Conservation (phyloP, 371 early-diverging fungal genomes). For the Catenaria anguillulae region DNA sequence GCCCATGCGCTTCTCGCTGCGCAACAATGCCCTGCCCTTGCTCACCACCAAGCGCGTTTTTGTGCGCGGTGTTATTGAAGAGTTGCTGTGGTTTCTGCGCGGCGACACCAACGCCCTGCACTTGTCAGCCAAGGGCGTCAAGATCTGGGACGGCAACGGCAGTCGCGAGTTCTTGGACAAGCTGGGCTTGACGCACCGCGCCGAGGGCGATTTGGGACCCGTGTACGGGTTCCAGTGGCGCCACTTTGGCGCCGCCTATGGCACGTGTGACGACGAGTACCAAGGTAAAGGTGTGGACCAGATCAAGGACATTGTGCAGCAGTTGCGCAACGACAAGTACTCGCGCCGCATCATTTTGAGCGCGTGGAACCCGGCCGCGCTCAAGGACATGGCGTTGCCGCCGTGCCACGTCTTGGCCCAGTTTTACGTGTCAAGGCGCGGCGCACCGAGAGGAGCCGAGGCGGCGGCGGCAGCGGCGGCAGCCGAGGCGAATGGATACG, state of each 20-base stretch:
- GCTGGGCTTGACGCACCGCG: constrained; percentile 59
- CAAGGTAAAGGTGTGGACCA: constrained; percentile 93
- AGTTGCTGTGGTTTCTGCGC: constrained; percentile 93
- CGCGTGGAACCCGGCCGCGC: constrained; percentile 97
- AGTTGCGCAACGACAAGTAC: constrained; percentile 63
- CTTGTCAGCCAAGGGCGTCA: constrained; percentile 65
- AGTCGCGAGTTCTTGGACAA: constrained; percentile 81
- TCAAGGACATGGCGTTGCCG: constrained; percentile 79
- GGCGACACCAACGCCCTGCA: constrained; percentile 81
- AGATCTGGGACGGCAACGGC: constrained; percentile 98
- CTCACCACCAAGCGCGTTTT: constrained; percentile 96
- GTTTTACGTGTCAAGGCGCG: constrained; percentile 51
- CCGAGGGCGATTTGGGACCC: constrained; percentile 94
- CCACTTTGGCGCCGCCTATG: constrained; percentile 95
- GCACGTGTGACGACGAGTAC: constrained; percentile 76
- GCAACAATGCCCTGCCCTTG: constrained; percentile 69
- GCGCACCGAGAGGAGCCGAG: constrained; percentile 3
- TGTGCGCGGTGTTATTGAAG: constrained; percentile 84
- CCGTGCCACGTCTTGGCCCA: constrained; percentile 95
- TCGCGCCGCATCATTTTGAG: constrained; percentile 87
- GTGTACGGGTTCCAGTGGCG: constrained; percentile 99
- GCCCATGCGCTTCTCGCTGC: constrained; percentile 75
- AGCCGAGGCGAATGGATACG: no score
- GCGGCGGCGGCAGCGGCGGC: constrained; percentile 1
- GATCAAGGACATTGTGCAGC: constrained; percentile 75